phyloP scores from a whole-genome alignment of 805 yeast genomes.

The Lachancea meyersii region DNA sequence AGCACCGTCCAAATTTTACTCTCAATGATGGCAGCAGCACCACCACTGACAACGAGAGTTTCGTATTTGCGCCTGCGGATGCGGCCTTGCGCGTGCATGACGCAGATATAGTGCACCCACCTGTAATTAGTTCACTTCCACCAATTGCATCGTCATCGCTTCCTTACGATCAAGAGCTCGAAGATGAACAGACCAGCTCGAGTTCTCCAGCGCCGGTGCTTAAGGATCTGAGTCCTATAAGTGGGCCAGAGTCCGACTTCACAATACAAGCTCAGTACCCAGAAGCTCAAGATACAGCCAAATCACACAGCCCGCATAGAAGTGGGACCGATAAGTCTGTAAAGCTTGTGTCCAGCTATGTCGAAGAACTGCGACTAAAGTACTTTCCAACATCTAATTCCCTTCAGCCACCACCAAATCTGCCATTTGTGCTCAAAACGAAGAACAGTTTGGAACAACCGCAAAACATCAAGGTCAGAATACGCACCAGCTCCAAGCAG shows the following conservation, averaged over 20 bases:
- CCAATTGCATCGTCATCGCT: neutral
- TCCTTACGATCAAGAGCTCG: neutral
- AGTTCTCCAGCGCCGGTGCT: neutral
- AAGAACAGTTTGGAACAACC: slow-evolving; percentile 30
- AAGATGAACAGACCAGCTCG: neutral
- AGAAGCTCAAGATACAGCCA: neutral
- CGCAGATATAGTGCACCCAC: neutral
- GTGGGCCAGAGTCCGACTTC: neutral
- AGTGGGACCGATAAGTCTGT: slow-evolving; percentile 18
- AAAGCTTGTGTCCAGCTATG: slow-evolving; percentile 30
- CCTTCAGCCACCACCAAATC: slow-evolving; percentile 32
- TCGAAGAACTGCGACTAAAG: slow-evolving; percentile 30
- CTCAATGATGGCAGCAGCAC: slow-evolving; percentile 18
- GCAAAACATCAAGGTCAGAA: slow-evolving; percentile 30
- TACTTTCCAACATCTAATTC: slow-evolving; percentile 31
- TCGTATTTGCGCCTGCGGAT: neutral
- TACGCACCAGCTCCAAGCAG: slow-evolving; percentile 32
- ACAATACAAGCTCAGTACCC: neutral
- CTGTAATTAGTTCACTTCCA: neutral
- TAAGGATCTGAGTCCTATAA: neutral
- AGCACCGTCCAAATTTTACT: slow-evolving; percentile 26
- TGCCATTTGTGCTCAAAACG: slow-evolving; percentile 30
- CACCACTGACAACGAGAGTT: slow-evolving; percentile 10
- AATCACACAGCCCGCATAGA: neutral
- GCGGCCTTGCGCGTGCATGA: neutral